These are phyloP conservation scores for Diaporthe ilicicola DNA, from an alignment of 2,329 filamentous ascomycete species.

Conservation along the genomic window DNA sequence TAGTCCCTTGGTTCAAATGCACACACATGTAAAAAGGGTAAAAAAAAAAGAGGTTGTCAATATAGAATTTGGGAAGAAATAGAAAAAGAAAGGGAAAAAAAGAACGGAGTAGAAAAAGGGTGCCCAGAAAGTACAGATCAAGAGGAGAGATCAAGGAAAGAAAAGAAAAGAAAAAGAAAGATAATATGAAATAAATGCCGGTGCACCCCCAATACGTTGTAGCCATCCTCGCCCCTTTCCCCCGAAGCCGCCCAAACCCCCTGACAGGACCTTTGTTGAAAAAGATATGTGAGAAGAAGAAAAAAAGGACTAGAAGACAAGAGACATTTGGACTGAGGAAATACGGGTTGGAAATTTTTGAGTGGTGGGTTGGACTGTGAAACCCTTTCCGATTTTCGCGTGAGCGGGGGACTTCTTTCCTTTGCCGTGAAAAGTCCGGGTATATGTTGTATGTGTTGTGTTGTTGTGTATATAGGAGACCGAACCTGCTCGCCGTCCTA, in stretches of 20 bases:
- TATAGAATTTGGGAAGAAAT: conserved; percentile 34
- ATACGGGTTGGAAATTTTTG: conserved; percentile 31
- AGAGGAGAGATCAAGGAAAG: conserved; percentile 13
- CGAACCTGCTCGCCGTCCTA: neutral
- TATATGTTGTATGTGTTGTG: conserved; percentile 31
- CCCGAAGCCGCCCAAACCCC: neutral
- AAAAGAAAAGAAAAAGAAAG: conserved; percentile 15
- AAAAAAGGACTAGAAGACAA: neutral
- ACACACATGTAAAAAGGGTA: neutral
- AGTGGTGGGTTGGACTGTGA: neutral
- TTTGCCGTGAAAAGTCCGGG: conserved; percentile 32
- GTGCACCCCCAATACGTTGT: neutral
- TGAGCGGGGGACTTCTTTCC: conserved; percentile 40
- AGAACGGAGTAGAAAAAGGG: too few species aligned
- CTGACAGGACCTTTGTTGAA: neutral
- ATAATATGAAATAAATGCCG: conserved; percentile 31
- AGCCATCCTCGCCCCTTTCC: too few species aligned
- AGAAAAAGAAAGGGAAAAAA: conserved; percentile 34
- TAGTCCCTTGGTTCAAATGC: neutral
- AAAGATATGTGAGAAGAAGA: neutral
- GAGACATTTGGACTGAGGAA: conserved; percentile 27
- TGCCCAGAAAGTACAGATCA: conserved; percentile 10
- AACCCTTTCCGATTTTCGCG: conserved; percentile 39
- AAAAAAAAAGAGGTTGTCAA: conserved; percentile 31
- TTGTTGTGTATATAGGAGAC: neutral